Base-by-base conservation (phyloP, 768 basidiomycete genomes). In the Kwoniella botswanensis region DNA sequence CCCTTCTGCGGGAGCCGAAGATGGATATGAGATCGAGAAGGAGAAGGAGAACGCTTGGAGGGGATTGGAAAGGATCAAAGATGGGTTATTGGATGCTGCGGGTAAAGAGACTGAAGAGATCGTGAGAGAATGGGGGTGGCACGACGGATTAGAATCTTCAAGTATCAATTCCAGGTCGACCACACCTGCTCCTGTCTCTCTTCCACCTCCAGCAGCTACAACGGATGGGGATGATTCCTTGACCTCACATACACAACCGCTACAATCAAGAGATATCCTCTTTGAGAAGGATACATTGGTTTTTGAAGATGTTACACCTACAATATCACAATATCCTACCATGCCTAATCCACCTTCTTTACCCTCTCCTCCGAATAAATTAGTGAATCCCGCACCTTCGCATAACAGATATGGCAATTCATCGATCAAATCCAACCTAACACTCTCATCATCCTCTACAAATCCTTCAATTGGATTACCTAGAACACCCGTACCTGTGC, bases 61-160 rank as follows among this genome's bases (percentile, higher is more conserved):
- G n/a, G 82, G 82, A 2, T 42, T 83, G 54, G 71, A 71, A 22
- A 71, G 73, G 41, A 68, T 83, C 2, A 73, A 74, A 65, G 76
- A 79, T 42, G 71, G 72, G 1, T 58, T 83, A 52, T 59, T 81
- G 9, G 79, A 80, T 54, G 81, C 78, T 42, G 76, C 76, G 1
- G 76, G 79, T 4, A 65, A 46, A 11, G 79, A 81, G 41, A 69
- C 73, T 11, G 79, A 77, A 9, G 73, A 76, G 18, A 65, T 81
- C 18, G 79, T 79, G 9, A 70, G 58, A 54, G 74, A 77, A 57
- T 81, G 79, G 79, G 79, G 76, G 15, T 81, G 79, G 79, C 70
- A 77, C 54, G 79, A 80, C 21, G 73, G 76, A 18, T 55, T 81
- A 29, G 77, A 79, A 65, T 67, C 79, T 3, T 70, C 78, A 12